Evolutionary conservation across 2,329 filamentous ascomycete species (phyloP).

Genomic region (Aspergillus melleus): DNA sequence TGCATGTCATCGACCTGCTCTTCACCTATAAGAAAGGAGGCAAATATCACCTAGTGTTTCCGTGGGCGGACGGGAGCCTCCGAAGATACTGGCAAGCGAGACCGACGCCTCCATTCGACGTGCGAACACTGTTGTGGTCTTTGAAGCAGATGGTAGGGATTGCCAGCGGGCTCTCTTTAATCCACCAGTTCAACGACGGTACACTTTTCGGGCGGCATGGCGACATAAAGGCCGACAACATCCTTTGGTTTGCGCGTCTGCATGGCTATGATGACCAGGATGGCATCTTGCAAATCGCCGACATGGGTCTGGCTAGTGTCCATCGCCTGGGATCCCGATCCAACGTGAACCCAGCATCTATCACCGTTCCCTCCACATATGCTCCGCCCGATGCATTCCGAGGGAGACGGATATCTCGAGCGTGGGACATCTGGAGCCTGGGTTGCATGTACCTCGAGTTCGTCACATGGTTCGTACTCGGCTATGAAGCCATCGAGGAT

Average conservation of each 20-base stretch:
- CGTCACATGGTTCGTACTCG: constrained; percentile 36
- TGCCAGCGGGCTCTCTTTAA: constrained; percentile 18
- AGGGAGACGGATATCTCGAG: constrained; percentile 17
- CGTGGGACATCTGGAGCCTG: constrained; percentile 33
- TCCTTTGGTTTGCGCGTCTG: constrained; percentile 28
- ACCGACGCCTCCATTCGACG: constrained; percentile 11
- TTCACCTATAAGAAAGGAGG: constrained; percentile 24
- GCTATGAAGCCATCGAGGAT: constrained; percentile 11
- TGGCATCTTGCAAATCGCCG: constrained; percentile 32
- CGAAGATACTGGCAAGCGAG: constrained; percentile 25
- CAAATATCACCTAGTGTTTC: constrained; percentile 32
- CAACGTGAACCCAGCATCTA: constrained; percentile 19
- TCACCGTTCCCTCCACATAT: constrained; percentile 31
- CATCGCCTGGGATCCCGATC: constrained; percentile 35
- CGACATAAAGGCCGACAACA: constrained; percentile 41
- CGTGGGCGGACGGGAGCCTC: constrained; percentile 26
- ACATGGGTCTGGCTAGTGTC: constrained; percentile 36
- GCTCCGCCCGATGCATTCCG: constrained; percentile 40
- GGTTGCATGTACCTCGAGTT: constrained; percentile 41
- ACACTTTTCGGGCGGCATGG: constrained; percentile 34
- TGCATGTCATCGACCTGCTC: constrained; percentile 29
- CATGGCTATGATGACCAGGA: neutral
- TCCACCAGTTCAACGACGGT: constrained; percentile 23
- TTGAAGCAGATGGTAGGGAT: constrained; percentile 31
- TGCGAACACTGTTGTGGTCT: constrained; percentile 23